A percentile compares a stretch with the other conserved stretches of the same genome.
Conservation (phyloP, 176 grass and related monocot species). For the Hyparrhenia diplandra region DNA sequence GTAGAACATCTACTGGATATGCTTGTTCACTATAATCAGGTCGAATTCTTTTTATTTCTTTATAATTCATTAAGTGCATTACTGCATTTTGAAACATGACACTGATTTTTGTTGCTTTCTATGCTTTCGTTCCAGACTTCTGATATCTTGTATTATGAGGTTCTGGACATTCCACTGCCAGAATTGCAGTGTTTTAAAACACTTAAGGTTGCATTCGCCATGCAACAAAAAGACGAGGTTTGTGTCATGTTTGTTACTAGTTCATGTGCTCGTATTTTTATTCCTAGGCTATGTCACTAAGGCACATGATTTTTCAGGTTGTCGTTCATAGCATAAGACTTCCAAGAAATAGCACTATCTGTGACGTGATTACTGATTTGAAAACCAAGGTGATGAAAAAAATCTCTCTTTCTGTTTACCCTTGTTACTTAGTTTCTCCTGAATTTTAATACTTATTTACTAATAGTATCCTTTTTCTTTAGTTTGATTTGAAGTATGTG, state of each 20-base stretch:
- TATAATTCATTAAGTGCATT: not conserved
- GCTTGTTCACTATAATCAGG: constrained; percentile 98
- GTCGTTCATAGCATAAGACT: constrained; percentile 81
- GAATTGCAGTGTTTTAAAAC: constrained; percentile 98
- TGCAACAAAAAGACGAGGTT: constrained; percentile 91
- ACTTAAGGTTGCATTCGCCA: constrained; percentile 99
- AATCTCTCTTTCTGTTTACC: constrained; percentile 18
- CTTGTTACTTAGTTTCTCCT: not conserved
- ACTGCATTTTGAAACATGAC: not conserved
- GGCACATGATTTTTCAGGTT: constrained; percentile 44
- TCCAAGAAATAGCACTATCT: constrained; percentile 88
- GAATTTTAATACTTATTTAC: not conserved
- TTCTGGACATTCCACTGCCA: constrained; percentile 88
- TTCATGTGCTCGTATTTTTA: constrained; percentile 25
- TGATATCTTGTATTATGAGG: constrained; percentile 98
- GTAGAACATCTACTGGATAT: constrained; percentile 94
- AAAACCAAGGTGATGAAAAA: constrained; percentile 59
- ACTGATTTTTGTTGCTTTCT: not conserved
- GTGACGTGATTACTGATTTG: constrained; percentile 72
- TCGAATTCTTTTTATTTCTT: constrained; percentile 17
- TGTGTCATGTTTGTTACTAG: not conserved
- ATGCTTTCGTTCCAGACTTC: constrained; percentile 66
- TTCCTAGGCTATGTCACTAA: constrained; percentile 33
- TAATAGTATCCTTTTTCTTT: not conserved
- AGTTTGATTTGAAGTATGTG: not conserved